phyloP scores from a whole-genome alignment of 2,329 filamentous ascomycete genomes.

The Cadophora sp. region DNA sequence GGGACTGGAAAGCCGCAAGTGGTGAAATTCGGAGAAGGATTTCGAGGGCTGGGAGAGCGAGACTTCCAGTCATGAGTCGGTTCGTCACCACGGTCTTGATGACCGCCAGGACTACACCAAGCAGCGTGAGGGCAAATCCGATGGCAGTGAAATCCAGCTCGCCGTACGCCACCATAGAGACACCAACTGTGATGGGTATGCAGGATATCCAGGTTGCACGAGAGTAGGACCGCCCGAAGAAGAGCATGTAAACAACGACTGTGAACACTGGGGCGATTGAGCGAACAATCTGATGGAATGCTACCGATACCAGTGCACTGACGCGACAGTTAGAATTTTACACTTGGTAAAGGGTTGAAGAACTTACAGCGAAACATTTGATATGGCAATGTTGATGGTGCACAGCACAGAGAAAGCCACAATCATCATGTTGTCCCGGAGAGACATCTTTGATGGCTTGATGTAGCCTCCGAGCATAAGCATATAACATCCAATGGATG shows the following conservation, averaged over 20 bases:
- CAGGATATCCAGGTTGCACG: slow-evolving; percentile 64
- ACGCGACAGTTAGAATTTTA: not conserved
- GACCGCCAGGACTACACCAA: slow-evolving; percentile 60
- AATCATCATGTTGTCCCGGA: slow-evolving; percentile 61
- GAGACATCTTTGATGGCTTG: slow-evolving; percentile 57
- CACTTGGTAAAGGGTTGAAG: slow-evolving; percentile 5
- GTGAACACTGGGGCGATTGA: slow-evolving; percentile 68
- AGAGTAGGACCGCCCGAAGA: slow-evolving; percentile 62
- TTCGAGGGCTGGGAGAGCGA: slow-evolving; percentile 64
- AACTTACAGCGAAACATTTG: slow-evolving; percentile 64
- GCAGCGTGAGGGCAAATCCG: slow-evolving; percentile 61
- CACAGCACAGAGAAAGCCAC: slow-evolving; percentile 66
- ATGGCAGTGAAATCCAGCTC: slow-evolving; percentile 67
- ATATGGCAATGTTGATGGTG: slow-evolving; percentile 68
- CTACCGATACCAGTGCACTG: slow-evolving; percentile 64
- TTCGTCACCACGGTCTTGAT: slow-evolving; percentile 71
- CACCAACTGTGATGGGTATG: slow-evolving; percentile 65
- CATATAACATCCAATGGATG: slow-evolving; percentile 60
- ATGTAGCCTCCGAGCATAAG: slow-evolving; percentile 61
- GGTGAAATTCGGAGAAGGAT: slow-evolving; percentile 69
- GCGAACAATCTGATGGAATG: slow-evolving; percentile 70
- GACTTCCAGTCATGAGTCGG: slow-evolving; percentile 66
- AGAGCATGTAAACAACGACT: slow-evolving; percentile 64
- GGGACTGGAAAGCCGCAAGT: slow-evolving; percentile 61
- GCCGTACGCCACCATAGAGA: slow-evolving; percentile 65